phyloP scores from a whole-genome alignment of 148 eudicot species.

The Persicaria maculosa region DNA sequence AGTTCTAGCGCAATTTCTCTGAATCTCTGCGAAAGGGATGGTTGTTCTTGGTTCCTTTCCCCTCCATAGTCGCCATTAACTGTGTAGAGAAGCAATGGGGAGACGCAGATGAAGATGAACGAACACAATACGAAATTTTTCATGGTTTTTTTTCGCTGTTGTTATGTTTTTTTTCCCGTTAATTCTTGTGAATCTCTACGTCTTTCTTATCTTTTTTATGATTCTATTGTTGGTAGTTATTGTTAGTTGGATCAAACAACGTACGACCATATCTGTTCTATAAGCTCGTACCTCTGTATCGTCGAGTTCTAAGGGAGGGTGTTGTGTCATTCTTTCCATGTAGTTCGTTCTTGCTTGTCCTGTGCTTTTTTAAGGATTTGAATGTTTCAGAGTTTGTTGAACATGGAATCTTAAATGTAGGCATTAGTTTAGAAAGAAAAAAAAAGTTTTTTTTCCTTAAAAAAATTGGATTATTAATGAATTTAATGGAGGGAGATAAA shows the following conservation, averaged over 20 bases:
- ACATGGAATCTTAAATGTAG: not conserved
- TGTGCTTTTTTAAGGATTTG: not conserved
- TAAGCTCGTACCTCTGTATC: not conserved
- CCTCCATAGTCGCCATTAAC: constrained; percentile 4
- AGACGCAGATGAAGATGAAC: constrained; percentile 17
- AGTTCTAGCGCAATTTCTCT: constrained; percentile 9
- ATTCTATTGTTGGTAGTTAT: not conserved
- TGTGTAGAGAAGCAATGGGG: constrained; percentile 5
- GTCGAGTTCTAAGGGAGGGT: not conserved
- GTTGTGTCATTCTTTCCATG: not conserved
- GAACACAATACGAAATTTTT: not conserved
- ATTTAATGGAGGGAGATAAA: too few species aligned
- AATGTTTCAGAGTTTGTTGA: constrained; percentile 9
- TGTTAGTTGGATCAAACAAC: not conserved
- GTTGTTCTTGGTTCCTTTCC: not conserved
- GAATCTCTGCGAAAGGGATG: constrained; percentile 13
- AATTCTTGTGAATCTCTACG: not conserved
- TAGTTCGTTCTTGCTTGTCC: not conserved
- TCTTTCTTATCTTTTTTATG: not conserved
- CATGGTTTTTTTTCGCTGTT: not conserved
- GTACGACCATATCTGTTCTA: not conserved
- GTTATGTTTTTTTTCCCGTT: not conserved
- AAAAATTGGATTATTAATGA: too few species aligned
- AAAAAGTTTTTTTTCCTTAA: too few species aligned
- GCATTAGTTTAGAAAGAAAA: not conserved